Conservation (phyloP, 352 stramenopile species). For the Phytopythium litorale region DNA sequence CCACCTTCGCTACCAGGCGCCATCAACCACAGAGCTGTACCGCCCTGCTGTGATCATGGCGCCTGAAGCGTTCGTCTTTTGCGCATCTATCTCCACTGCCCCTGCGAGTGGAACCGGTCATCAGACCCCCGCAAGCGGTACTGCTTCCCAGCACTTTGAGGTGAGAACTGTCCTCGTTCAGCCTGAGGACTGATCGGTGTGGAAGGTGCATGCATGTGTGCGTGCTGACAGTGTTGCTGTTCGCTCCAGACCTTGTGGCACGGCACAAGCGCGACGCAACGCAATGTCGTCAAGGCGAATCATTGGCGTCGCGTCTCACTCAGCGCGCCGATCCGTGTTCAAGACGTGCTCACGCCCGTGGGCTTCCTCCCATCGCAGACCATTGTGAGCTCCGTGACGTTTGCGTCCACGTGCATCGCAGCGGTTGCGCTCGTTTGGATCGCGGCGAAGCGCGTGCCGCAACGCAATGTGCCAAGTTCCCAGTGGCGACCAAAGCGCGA, state of each 20-base stretch:
- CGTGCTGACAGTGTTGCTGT: not conserved
- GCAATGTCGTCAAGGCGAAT: not conserved
- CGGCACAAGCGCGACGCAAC: too few relatives aligned
- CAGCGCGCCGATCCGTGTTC: slow-evolving; percentile 16
- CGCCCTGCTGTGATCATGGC: slow-evolving; percentile 33
- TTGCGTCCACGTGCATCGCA: slow-evolving; percentile 33
- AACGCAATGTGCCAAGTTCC: not conserved
- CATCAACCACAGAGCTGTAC: slow-evolving; percentile 33
- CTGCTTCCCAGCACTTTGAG: not conserved
- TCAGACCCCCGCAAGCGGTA: not conserved
- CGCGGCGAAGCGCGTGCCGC: slow-evolving; percentile 14
- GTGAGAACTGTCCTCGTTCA: not conserved
- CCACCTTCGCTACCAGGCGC: slow-evolving; percentile 61
- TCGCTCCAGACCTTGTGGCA: not conserved
- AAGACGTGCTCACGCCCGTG: slow-evolving; percentile 28
- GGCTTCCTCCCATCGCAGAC: slow-evolving; percentile 34
- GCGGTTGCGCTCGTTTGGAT: slow-evolving; percentile 37
- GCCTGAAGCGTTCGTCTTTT: slow-evolving; percentile 45
- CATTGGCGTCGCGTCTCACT: slow-evolving; percentile 25
- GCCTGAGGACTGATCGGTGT: not conserved
- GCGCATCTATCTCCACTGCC: not conserved
- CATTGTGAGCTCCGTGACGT: slow-evolving; percentile 43
- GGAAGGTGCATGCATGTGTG: not conserved
- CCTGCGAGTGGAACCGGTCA: not conserved
- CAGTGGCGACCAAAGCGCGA: slow-evolving; percentile 24